Base-by-base conservation (phyloP, 2,329 filamentous ascomycete genomes). In the Colletotrichum sp. region DNA sequence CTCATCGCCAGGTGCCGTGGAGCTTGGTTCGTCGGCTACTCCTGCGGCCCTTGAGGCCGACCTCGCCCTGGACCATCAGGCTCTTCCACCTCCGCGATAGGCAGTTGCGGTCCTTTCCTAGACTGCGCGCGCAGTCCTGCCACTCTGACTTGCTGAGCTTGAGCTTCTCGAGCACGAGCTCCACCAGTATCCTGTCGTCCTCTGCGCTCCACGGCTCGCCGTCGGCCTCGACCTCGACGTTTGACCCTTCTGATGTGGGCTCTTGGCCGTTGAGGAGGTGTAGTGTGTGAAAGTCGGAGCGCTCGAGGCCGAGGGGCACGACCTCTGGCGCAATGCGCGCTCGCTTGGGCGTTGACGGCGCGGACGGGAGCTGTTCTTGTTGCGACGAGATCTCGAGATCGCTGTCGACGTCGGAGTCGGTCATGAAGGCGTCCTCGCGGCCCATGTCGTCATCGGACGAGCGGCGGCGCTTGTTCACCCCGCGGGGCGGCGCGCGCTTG, bases 121-220 rank as follows among this genome's bases (percentile, higher is more conserved):
- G 85, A 78, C 87, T 92, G 75, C 91, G 87, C 59, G 92, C 92
- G 82, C 92, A 93, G 81, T 94, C 92, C 75, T 93, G 90, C 92
- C 92, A 93, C 74, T 94, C 92, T 67, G 88, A 87, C 83, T 91
- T 93, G 79, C 89, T 89, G 26, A 94, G 87, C 83, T 90, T 90
- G 71, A 94, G 87, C 85, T 93, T 93, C 81, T 93, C 91, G 8
- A 94, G 86, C 52, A 94, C 91, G 21, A 94, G 87, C 83, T 93
- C 92, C n/a, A 94, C 90, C 3, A 94, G 86, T 73, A 93, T 87
- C 73, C 91, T 87, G 81, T 94, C 92, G 77, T 94, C 92, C 78
- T 93, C 92, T 3, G 87, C 86, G 75, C 88, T 92, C 92, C 92
- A 94, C 52, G 85, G 84, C 73, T 87, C 85, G 71, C 86, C 87